Conservation (phyloP, 2,329 filamentous ascomycete genomes). For the Aspergillus viridinutans region DNA sequence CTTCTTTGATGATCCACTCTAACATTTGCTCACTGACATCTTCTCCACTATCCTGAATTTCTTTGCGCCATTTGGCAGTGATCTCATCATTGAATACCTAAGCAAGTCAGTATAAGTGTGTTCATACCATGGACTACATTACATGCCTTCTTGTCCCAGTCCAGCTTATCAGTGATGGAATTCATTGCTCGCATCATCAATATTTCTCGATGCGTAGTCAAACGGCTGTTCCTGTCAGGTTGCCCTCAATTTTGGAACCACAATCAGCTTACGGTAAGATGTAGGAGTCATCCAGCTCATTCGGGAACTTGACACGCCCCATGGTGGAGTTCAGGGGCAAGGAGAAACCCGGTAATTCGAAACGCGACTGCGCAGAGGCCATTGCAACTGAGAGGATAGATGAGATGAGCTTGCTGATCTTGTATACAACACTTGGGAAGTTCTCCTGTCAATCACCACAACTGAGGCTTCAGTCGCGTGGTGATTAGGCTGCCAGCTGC, state of each 20-base stretch:
- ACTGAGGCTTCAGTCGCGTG: not conserved
- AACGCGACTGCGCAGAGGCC: not conserved
- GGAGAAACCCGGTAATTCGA: not conserved
- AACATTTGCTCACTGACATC: conserved; percentile 34
- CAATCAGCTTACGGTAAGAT: not conserved
- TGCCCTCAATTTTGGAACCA: not conserved
- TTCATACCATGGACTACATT: not conserved
- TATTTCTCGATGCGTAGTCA: not conserved
- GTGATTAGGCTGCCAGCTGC: not conserved
- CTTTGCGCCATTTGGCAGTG: conserved; percentile 29
- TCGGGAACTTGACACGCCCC: not conserved
- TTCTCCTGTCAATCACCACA: too few species aligned
- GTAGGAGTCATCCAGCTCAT: not conserved
- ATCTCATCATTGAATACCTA: conserved; percentile 32
- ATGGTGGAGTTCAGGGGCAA: not conserved
- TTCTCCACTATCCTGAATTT: conserved; percentile 16
- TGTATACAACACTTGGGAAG: too few species aligned
- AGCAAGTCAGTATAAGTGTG: not conserved
- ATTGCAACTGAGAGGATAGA: not conserved
- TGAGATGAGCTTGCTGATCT: too few species aligned
- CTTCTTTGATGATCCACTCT: conserved; percentile 43
- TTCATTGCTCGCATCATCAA: conserved; percentile 40
- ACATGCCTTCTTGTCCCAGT: conserved; percentile 41
- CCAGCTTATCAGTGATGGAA: conserved; percentile 39
- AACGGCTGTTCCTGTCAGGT: not conserved